Conservation (phyloP, 768 basidiomycete species). For the Rhizopogon sp. region DNA sequence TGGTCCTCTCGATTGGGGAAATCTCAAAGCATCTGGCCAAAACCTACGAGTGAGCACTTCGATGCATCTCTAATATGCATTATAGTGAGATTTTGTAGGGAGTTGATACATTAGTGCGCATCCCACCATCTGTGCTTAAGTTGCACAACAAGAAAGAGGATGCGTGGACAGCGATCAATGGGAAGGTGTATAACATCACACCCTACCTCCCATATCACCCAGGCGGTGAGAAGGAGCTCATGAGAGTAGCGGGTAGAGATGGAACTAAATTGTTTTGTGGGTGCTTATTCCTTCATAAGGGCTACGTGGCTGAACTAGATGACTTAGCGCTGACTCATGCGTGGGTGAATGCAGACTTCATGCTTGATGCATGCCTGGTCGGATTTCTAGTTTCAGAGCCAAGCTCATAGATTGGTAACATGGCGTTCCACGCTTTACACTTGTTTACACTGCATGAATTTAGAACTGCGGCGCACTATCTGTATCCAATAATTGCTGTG, state of each 20-base stretch:
- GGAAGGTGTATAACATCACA: constrained; percentile 96
- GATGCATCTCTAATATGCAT: background rate
- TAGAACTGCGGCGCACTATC: background rate
- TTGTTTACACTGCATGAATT: background rate
- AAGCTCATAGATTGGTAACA: constrained; percentile 23
- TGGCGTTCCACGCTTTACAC: background rate
- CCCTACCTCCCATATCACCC: constrained; percentile 90
- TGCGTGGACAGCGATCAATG: constrained; percentile 90
- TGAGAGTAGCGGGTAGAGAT: constrained; percentile 93
- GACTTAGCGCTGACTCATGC: constrained; percentile 79
- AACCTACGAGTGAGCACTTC: constrained; percentile 63
- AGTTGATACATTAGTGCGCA: constrained; percentile 58
- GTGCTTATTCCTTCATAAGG: constrained; percentile 18
- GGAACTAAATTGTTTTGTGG: constrained; percentile 92
- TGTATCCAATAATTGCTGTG: background rate
- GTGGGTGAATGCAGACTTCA: constrained; percentile 96
- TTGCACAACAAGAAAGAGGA: constrained; percentile 79
- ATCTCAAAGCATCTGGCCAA: constrained; percentile 71
- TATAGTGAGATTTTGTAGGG: constrained; percentile 44
- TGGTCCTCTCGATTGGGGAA: constrained; percentile 92
- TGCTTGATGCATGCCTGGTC: constrained; percentile 90
- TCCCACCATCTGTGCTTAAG: constrained; percentile 75
- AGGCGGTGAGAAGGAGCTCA: constrained; percentile 89
- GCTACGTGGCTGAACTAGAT: background rate
- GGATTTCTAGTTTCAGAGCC: constrained; percentile 83